These are phyloP conservation scores for Penicillium freii DNA, from an alignment of 2,329 filamentous ascomycete species.

Conservation along the genomic window DNA sequence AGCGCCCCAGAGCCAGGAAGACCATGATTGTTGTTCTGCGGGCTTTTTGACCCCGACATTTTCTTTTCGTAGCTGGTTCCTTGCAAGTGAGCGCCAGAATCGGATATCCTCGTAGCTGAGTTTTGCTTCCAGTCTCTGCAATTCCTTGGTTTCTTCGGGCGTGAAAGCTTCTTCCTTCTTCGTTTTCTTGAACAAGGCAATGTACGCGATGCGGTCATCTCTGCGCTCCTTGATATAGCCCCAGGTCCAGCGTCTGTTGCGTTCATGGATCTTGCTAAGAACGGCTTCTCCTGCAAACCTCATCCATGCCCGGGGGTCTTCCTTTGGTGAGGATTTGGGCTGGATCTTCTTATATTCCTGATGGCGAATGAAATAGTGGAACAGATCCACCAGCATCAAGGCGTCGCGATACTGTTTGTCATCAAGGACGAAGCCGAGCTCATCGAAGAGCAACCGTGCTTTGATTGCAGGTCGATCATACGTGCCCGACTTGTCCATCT, in stretches of 20 bases:
- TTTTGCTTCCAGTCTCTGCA: conserved; percentile 79
- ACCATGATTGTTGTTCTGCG: conserved; percentile 76
- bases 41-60: conserved; percentile 81
- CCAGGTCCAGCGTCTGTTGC: conserved; percentile 93
- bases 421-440: conserved; percentile 95
- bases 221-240: conserved; percentile 88
- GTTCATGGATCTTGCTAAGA: conserved; percentile 89
- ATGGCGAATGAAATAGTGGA: conserved; percentile 97
- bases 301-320: conserved; percentile 90
- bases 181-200: conserved; percentile 93
- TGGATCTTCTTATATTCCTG: conserved; percentile 95
- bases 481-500: conserved; percentile 89
- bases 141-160: conserved; percentile 66
- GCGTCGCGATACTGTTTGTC: conserved; percentile 96
- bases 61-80: conserved; percentile 93
- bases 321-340: conserved; percentile 78
- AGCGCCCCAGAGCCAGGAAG: conserved; percentile 86
- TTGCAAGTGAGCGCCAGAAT: conserved; percentile 92
- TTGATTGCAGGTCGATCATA: conserved; percentile 80
- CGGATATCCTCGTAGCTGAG: conserved; percentile 90
- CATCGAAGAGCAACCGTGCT: conserved; percentile 87
- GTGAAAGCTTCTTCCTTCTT: conserved; percentile 70
- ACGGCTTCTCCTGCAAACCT: conserved; percentile 87
- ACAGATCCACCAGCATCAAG: conserved; percentile 96
- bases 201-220: conserved; percentile 85